Evolutionary conservation across 352 stramenopile genomes (phyloP).

Genomic region (Globisporangium echinulatum): DNA sequence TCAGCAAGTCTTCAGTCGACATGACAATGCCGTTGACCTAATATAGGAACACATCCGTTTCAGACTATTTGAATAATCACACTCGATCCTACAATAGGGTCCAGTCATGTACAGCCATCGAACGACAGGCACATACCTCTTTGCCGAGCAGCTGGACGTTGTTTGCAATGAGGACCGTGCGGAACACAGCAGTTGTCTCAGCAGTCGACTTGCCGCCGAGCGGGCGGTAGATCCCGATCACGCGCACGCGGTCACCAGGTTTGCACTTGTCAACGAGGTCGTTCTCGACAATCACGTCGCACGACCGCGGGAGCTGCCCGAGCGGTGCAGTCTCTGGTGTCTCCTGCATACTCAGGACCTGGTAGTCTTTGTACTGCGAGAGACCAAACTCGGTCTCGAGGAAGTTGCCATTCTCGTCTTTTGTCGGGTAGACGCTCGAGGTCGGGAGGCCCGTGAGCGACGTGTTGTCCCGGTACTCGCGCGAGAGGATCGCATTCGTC

Average conservation of each 20-base stretch:
- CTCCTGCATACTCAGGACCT: constrained; percentile 89
- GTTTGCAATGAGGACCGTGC: constrained; percentile 95
- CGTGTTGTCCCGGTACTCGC: constrained; percentile 97
- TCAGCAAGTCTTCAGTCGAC: constrained; percentile 85
- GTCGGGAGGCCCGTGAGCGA: constrained; percentile 89
- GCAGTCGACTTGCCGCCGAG: constrained; percentile 77
- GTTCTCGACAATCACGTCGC: constrained; percentile 97
- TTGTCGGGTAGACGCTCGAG: constrained; percentile 91
- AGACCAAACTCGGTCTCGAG: constrained; percentile 98
- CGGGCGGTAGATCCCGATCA: constrained; percentile 94
- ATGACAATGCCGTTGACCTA: constrained; percentile 90
- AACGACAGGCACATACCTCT: constrained; percentile 35
- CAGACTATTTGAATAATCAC: neutral
- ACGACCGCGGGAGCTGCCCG: constrained; percentile 95
- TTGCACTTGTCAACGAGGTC: constrained; percentile 99
- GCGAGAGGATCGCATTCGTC: constrained; percentile 89
- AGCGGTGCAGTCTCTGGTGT: constrained; percentile 92
- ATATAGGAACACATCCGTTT: neutral
- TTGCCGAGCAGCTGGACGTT: constrained; percentile 94
- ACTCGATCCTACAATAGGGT: neutral
- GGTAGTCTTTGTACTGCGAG: constrained; percentile 98
- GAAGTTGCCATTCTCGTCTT: constrained; percentile 94
- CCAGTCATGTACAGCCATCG: no score
- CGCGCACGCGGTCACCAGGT: constrained; percentile 94
- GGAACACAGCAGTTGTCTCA: constrained; percentile 89